Evolutionary conservation across 345 rosid species (phyloP).

Genomic region (Pseudoturritis turrita): DNA sequence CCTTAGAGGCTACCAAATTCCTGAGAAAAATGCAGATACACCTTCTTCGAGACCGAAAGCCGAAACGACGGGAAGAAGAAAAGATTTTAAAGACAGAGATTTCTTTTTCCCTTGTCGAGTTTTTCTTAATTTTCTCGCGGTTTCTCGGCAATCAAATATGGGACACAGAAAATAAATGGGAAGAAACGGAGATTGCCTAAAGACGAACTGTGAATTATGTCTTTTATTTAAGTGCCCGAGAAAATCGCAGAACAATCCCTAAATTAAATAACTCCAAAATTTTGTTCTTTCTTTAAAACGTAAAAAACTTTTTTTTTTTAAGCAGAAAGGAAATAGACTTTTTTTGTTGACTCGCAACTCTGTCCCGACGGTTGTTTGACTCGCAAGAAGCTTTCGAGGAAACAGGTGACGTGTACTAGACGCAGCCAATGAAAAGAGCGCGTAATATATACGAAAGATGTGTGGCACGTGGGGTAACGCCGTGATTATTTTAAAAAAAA

Average conservation of each 20-base stretch:
- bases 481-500: conserved; percentile 3
- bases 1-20: conserved; percentile 6
- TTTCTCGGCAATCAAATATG: conserved; percentile 27
- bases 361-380: conserved; percentile 22
- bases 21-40: conserved; percentile 15
- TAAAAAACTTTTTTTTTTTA: no score
- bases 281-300: background rate
- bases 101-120: background rate
- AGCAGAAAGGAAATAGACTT: background rate
- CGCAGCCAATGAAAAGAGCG: background rate
- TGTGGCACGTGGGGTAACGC: background rate
- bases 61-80: conserved; percentile 4
- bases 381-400: background rate
- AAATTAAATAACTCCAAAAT: conserved; percentile 1
- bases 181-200: background rate
- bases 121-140: background rate
- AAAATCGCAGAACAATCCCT: conserved; percentile 10
- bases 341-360: background rate
- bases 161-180: conserved; percentile 23
- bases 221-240: conserved; percentile 18
- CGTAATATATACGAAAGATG: background rate
- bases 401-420: background rate
- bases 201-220: background rate
- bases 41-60: background rate
- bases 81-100: background rate